Base-by-base conservation (phyloP, 2,329 filamentous ascomycete genomes). In the Fusarium aywerte region DNA sequence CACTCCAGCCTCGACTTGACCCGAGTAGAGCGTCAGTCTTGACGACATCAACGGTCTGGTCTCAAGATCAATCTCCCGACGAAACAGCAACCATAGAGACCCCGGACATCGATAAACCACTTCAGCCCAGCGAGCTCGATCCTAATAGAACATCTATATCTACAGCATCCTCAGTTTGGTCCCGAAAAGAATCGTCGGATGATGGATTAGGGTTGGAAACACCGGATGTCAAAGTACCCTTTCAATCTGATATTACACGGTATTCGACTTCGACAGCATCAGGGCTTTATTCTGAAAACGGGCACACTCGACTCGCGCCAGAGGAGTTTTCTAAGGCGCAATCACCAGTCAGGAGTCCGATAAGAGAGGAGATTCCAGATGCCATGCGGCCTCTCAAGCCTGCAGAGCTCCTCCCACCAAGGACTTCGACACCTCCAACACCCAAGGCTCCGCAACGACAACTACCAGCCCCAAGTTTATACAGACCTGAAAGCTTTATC, bases 231-330 rank as follows among this genome's bases (percentile, higher is more conserved):
- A 39, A 48, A 36, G 16, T 58, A n/a, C 65, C 51, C 7, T 43
- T 58, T 13, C 55, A 61, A 25, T 38, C 65, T 20, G 44, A 47
- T 20, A 49, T 53, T 20, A 44, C 51, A 32, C 51, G 48, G 15
- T 62, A 51, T 66, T 68, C 65, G 11, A 53, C 61, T 20, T 68
- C 65, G 9, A 68, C 65, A 23, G 32, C 48, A n/a, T 67, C 64
- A 7, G 56, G 57, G 23, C 33, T 50, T 8, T 58, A 68, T 29
- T 56, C 47, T n/a, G 65, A 68, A 23, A 40, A 57, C 21, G 48
- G 35, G 16, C 47, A 60, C 15, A 16, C 43, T 15, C 32, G 16
- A 18, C 12, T 45, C 2, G 65, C 55, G 12, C 61, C 51, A n/a
- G 56, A 58, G 27, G 55, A 58, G 29, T 68, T 68, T 36, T 32